Evolutionary conservation across 2,329 filamentous ascomycete species (phyloP), one percentile per base, ranked within the genome.

Genomic region (Chaetomiaceae sp.): DNA sequence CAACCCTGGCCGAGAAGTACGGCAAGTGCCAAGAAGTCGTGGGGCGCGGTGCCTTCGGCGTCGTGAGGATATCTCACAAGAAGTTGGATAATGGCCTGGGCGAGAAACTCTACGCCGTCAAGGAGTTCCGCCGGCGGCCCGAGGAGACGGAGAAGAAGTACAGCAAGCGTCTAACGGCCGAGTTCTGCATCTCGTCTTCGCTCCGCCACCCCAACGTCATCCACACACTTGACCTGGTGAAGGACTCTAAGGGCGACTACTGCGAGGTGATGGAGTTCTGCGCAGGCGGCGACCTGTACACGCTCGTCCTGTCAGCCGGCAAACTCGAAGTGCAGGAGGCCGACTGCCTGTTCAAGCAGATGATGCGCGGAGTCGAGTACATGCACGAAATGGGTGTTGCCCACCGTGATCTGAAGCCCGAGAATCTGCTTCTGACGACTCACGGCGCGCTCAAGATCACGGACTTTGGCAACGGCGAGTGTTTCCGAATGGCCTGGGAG

Each of bases 221-320:
- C 63, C 94, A 96, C 70, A 99, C 94, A 1, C 81, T 99, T 48
- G 94, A 99, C 67, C 80, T 99, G 10, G 80, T 99, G 36, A 89
- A 96, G 71, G 94, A 99, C 66, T 84, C 92, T 63, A 97, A 97
- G 73, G 94, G 94, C 55, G 90, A 96, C 67, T 97, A 94, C 71
- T 99, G 94, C 71, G 94, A 99, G 70, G 94, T 99, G 48, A 99
- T 99, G 94, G 94, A 99, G 72, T 99, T 94, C 67, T 99, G 94
- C 68, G 91, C 92, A 33, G 94, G 94, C 56, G 94, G 94, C 54
- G 94, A 99, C 68, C 77, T 99, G 21, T 97, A 97, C 71, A 96
- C 90, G 0, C 79, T 99, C 5, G 87, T 99, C 18, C 82, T 97
- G 27, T 85, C 94, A 6, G 90, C 90, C 33, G 89, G 89, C 54